These are phyloP conservation scores for Dichomitus squalens DNA, from an alignment of 1,284 basidiomycete species.

Conservation along the genomic window DNA sequence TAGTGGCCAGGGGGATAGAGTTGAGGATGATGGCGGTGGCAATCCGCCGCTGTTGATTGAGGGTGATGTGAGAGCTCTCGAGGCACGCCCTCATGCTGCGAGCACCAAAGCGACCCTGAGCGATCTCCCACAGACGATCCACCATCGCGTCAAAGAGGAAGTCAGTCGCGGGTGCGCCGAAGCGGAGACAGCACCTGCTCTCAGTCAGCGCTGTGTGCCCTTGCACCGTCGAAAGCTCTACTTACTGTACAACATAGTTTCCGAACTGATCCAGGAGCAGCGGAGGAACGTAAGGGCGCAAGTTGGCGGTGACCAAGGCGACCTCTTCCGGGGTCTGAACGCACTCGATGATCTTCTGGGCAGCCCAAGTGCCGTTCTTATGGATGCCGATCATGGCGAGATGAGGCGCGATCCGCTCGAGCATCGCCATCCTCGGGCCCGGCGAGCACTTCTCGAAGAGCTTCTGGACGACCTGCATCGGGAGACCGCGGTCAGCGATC, in stretches of 20 bases:
- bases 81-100: slow-evolving; percentile 97
- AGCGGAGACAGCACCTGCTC: slow-evolving; percentile 85
- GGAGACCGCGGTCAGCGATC: slow-evolving; percentile 3
- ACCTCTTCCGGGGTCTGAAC: slow-evolving; percentile 90
- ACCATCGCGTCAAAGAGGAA: slow-evolving; percentile 99
- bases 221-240: slow-evolving; percentile 17
- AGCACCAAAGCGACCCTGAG: slow-evolving; percentile 95
- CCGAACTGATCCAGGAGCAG: slow-evolving; percentile 95
- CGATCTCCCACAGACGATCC: slow-evolving; percentile 97
- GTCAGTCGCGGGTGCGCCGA: slow-evolving; percentile 86
- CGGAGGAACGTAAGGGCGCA: slow-evolving; percentile 92
- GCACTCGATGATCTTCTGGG: slow-evolving; percentile 98
- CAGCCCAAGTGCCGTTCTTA: slow-evolving; percentile 99
- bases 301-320: slow-evolving; percentile 80
- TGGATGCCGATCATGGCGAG: slow-evolving; percentile 98
- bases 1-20: slow-evolving; percentile 96
- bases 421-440: slow-evolving; percentile 81
- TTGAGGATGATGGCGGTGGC: slow-evolving; percentile 95
- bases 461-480: slow-evolving; percentile 84
- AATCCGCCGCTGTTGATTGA: slow-evolving; percentile 92
- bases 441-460: slow-evolving; percentile 91
- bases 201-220: neutral
- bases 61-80: slow-evolving; percentile 83
- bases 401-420: slow-evolving; percentile 93
- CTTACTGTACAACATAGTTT: slow-evolving; percentile 96